Evolutionary conservation across 352 stramenopile species (phyloP), one percentile per base, ranked within the genome.

Genomic region (Globisporangium camurandrum): DNA sequence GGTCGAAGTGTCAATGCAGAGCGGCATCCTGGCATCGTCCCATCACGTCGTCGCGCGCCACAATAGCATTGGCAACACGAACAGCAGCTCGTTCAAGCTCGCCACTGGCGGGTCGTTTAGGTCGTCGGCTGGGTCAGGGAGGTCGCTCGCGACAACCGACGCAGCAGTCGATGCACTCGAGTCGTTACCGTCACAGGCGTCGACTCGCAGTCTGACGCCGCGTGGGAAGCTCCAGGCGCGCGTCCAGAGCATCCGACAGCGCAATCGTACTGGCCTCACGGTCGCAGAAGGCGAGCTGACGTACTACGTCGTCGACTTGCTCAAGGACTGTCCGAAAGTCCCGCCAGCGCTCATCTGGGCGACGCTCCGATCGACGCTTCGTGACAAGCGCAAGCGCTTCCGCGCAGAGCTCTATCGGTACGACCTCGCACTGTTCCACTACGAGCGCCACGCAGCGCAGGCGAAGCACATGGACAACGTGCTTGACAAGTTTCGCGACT

Each of bases 261-360:
- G 55, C 14, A 50, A 44, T n/a, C 54, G 49, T 28, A 62, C 33
- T 17, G 55, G 51, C 0, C 9, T 61, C 1, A 48, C 27, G 24
- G 56, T 70, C 20, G 37, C 30, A 5, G 74, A 86, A 39, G 67
- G 71, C 5, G 51, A 71, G n/a, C 51, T 86, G 20, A 59, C 37
- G 10, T 86, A 86, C 48, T 78, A 79, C 49, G 74, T 86, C 36
- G 71, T 86, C n/a, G 71, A 86, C 31, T 49, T 86, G 40, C 66
- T 84, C 46, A 74, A 72, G 30, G 74, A 86, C 40, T 66, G 71
- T 17, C 74, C 74, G 0, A 69, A 73, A 16, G 62, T 82, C 6
- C 74, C 74, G 14, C 23, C 56, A 1, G 37, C 60, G 0, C 37
- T 77, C n/a, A 59, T 82, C 26, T 76, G 71, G 64, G 49, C 54